These are phyloP conservation scores for Canavalia gladiata DNA, from an alignment of 306 rosid species.

Conservation along the genomic window DNA sequence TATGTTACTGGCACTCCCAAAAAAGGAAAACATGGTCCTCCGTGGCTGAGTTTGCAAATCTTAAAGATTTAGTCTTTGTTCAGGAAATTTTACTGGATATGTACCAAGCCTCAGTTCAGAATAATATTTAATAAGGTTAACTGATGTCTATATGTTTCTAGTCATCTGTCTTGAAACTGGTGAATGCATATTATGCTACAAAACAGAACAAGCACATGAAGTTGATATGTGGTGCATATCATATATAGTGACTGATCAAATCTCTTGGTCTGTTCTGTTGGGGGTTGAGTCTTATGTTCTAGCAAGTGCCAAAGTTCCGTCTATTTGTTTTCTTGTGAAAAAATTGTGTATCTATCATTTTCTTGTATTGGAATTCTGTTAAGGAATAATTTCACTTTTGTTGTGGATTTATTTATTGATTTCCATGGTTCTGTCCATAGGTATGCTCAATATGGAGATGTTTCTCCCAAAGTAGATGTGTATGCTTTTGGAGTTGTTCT, in stretches of 20 bases:
- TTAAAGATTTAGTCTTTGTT: constrained; percentile 6
- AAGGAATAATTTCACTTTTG: constrained; percentile 21
- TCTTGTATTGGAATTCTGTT: constrained; percentile 1
- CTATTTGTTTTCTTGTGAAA: background rate
- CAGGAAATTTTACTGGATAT: constrained; percentile 22
- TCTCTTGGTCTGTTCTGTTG: background rate
- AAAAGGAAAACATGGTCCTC: background rate
- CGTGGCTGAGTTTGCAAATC: constrained; percentile 4
- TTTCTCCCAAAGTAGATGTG: constrained; percentile 93
- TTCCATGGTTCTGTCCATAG: constrained; percentile 49
- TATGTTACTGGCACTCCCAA: constrained; percentile 1
- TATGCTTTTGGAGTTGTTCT: constrained; percentile 96
- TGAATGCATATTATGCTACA: background rate
- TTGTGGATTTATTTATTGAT: constrained; percentile 29
- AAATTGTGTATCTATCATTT: background rate
- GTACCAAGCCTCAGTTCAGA: background rate
- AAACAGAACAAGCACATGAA: background rate
- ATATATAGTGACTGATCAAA: background rate
- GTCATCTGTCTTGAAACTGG: background rate
- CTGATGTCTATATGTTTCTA: constrained; percentile 13
- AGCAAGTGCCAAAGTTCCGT: constrained; percentile 13
- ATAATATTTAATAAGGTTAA: background rate
- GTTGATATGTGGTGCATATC: constrained; percentile 9
- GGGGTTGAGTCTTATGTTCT: constrained; percentile 17
- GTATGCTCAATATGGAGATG: constrained; percentile 95